Conservation (phyloP, 2,329 filamentous ascomycete species). For the Alternaria sp. region DNA sequence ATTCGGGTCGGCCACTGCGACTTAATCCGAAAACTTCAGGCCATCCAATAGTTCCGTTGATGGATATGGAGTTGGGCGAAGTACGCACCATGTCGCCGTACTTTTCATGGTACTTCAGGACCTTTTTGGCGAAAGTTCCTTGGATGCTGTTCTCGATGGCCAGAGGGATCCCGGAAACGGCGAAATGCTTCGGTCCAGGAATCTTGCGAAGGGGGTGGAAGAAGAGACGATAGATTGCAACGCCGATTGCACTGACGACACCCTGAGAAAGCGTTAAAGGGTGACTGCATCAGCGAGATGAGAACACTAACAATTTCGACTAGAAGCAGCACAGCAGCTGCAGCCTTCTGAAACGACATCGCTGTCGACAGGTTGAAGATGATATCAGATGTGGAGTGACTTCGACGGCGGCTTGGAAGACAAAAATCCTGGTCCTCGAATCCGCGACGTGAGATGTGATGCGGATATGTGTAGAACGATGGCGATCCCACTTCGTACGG, state of each 20-base stretch:
- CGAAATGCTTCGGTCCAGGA: slow-evolving; percentile 32
- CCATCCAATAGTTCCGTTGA: slow-evolving; percentile 39
- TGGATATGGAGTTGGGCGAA: slow-evolving; percentile 7
- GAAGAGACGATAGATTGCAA: slow-evolving; percentile 23
- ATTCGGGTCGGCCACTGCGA: not conserved
- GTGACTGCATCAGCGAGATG: not conserved
- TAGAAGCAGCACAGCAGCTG: not conserved
- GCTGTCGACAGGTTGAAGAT: not conserved
- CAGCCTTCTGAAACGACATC: not conserved
- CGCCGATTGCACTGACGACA: not conserved
- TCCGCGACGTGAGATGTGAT: not conserved
- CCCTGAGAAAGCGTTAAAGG: not conserved
- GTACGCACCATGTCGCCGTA: slow-evolving; percentile 16
- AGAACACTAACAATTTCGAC: not conserved
- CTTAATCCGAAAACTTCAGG: slow-evolving; percentile 45
- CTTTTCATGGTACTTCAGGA: slow-evolving; percentile 4
- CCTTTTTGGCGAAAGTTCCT: not conserved
- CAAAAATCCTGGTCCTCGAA: not conserved
- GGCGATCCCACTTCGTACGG: no score
- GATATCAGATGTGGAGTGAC: no score
- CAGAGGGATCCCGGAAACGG: slow-evolving; percentile 11
- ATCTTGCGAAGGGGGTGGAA: slow-evolving; percentile 25
- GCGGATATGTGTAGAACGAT: not conserved
- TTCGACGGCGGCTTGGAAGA: not conserved
- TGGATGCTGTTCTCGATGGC: not conserved